phyloP scores from a whole-genome alignment of 768 basidiomycete genomes.

The Tephrocybe sp. region DNA sequence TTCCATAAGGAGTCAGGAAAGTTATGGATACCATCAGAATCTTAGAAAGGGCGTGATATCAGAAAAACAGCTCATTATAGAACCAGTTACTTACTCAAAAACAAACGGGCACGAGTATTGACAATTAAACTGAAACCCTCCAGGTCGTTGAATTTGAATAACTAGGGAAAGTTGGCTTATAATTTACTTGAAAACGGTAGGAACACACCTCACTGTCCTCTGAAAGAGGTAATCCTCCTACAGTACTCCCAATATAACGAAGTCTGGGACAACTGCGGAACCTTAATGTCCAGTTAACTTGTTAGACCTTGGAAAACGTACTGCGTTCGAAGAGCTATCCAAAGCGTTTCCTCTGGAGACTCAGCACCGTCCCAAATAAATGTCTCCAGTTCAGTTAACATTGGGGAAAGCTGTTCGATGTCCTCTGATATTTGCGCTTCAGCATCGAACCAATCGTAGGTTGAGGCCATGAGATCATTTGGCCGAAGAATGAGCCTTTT shows the following conservation, averaged over 20 bases:
- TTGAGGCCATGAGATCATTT: slow-evolving; percentile 11
- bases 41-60: slow-evolving; percentile 1
- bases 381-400: slow-evolving; percentile 14
- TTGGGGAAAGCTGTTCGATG: slow-evolving; percentile 14
- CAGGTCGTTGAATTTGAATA: slow-evolving; percentile 21
- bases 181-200: neutral
- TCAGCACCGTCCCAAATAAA: slow-evolving; percentile 26
- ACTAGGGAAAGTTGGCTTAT: slow-evolving; percentile 6
- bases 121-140: slow-evolving; percentile 18
- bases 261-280: slow-evolving; percentile 20
- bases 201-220: slow-evolving; percentile 19
- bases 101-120: slow-evolving; percentile 13
- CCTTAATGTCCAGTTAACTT: neutral
- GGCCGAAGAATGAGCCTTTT: slow-evolving; percentile 20
- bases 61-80: neutral
- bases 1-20: slow-evolving; percentile 41
- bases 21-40: slow-evolving; percentile 5
- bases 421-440: slow-evolving; percentile 14
- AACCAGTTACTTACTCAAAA: slow-evolving; percentile 5
- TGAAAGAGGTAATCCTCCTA: slow-evolving; percentile 15
- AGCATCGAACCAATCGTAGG: slow-evolving; percentile 10
- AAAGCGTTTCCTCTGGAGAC: slow-evolving; percentile 18
- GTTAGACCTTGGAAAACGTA: neutral
- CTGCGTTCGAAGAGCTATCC: slow-evolving; percentile 18
- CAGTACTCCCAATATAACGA: slow-evolving; percentile 19